Base-by-base conservation (phyloP, 2,329 filamentous ascomycete genomes). In the Corinectria fuckeliana region DNA sequence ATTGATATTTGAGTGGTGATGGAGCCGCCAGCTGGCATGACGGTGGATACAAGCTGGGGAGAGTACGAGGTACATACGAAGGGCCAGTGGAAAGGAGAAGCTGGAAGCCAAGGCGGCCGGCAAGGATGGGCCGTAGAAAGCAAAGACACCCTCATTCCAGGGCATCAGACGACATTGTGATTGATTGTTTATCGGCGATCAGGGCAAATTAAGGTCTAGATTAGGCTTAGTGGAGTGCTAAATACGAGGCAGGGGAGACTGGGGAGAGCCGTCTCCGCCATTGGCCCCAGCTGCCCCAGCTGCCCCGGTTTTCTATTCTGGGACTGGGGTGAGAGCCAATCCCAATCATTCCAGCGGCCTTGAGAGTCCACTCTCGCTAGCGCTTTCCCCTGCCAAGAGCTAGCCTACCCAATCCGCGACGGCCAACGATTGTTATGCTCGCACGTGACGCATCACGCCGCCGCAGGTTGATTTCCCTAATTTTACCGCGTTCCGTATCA, bases 171-270 rank as follows among this genome's bases (percentile, higher is more conserved):
- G 26, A 39, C 16, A 18, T 26, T 20, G 34, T 56, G 42, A 41
- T 58, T 50, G 44, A 55, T 64, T 66, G 54, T 59, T 57, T 56
- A 63, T 58, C 52, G 57, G 52, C 47, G 49, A 64, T 64, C 56
- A 58, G 53, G n/a, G 48, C 63, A 69, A 62, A 67, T 69, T 68
- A 56, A 59, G 51, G 16, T 49, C 59, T 56, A n/a, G 32, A 54
- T 48, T 60, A 47, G 47, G 61, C 30, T 49, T 59, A 50, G 53
- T 48, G 53, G 52, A 36, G 36, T 21, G 23, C 55, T 54, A 56
- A 59, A 66, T 60, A 56, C 60, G 65, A 70, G 61, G 63, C 65
- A 69, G 66, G 64, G 53, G 58, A 61, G 44, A 47, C 56, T 65
- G 58, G 60, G 58, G 44, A 49, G 20, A 20, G 7, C 20, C 42